A percentile compares a stretch with the other conserved stretches of the same genome.
Conservation (phyloP, 768 basidiomycete species). For the Calocybe cyanea region DNA sequence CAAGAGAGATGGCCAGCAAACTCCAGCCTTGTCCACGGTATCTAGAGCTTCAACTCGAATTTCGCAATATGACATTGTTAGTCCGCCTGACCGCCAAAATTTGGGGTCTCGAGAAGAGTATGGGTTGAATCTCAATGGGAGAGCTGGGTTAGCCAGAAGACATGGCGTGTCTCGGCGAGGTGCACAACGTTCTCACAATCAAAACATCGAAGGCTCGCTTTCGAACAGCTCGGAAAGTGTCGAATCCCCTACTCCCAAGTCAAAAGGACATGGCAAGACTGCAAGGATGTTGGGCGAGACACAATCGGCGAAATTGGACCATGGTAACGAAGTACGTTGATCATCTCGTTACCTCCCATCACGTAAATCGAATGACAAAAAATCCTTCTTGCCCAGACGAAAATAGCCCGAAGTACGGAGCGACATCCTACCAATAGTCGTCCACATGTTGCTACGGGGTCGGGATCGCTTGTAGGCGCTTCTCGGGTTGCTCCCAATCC, state of each 20-base stretch:
- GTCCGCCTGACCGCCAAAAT: constrained; percentile 20
- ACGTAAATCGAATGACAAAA: too few species aligned
- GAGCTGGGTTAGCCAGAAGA: too few species aligned
- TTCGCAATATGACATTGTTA: constrained; percentile 35
- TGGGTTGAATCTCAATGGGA: neutral
- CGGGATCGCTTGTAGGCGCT: too few species aligned
- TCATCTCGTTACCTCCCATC: neutral
- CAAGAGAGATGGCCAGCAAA: constrained; percentile 6
- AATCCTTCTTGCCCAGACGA: too few species aligned
- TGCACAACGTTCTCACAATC: constrained; percentile 13
- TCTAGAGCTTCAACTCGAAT: constrained; percentile 32
- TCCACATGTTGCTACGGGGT: too few species aligned
- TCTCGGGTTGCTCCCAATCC: neutral
- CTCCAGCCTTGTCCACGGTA: constrained; percentile 20
- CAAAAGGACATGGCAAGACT: neutral
- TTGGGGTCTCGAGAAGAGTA: neutral
- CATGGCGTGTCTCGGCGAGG: too few species aligned
- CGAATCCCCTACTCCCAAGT: constrained; percentile 12
- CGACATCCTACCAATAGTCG: too few species aligned
- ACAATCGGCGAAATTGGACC: neutral
- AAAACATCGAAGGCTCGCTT: constrained; percentile 31
- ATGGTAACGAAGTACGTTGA: constrained; percentile 5
- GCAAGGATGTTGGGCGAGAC: neutral
- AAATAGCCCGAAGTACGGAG: too few species aligned
- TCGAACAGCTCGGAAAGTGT: constrained; percentile 23